Base-by-base conservation (phyloP, 805 yeast genomes). In the Tetrapisispora arboricola region DNA sequence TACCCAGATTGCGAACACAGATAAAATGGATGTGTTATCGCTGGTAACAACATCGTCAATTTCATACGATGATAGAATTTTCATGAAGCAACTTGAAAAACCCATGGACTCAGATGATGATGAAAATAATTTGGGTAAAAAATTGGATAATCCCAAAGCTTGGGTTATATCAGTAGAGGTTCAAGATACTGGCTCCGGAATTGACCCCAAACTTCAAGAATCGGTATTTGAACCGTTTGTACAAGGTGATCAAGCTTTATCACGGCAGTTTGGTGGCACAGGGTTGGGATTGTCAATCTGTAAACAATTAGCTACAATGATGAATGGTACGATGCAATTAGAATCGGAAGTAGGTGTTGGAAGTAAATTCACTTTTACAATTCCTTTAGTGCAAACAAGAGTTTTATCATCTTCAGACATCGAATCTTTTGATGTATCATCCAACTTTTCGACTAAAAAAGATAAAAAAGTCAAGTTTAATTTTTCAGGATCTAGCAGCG, bases 211-310 rank as follows among this genome's bases (percentile, higher is more conserved):
- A 2, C 61, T 87, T 42, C 96, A 85, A 54, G 78, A 78, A 36
- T 77, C 81, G 46, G 94, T 90, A 1, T 90, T 90, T 60, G 96
- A 92, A 54, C 96, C 97, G 1, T 90, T 90, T 66, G 87, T 88
- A 18, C 98, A 90, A 64, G 98, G 97, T 41, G 97, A 90, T 56
- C 95, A 87, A 60, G 86, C 96, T 0, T 68, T 86, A 21, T 83
- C 95, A 4, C 72, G 95, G 55, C 84, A 88, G 43, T 80, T 83
- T 55, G 96, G 97, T 43, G 98, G 98, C 49, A 92, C 96, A 0
- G 98, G 97, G 2, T 68, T 90, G 38, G 98, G 98, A 1, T 71
- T 90, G 35, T 73, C 80, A 1, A 90, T 90, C 53, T 92, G 96
- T 63, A 71, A 85, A 44, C 96, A 90, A 61, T 72, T 92, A 46